Percentiles rank a stretch among this genome's conserved stretches.
These are phyloP conservation scores for Mycena citricolor DNA, from an alignment of 1,284 basidiomycete species.

Conservation along the genomic window DNA sequence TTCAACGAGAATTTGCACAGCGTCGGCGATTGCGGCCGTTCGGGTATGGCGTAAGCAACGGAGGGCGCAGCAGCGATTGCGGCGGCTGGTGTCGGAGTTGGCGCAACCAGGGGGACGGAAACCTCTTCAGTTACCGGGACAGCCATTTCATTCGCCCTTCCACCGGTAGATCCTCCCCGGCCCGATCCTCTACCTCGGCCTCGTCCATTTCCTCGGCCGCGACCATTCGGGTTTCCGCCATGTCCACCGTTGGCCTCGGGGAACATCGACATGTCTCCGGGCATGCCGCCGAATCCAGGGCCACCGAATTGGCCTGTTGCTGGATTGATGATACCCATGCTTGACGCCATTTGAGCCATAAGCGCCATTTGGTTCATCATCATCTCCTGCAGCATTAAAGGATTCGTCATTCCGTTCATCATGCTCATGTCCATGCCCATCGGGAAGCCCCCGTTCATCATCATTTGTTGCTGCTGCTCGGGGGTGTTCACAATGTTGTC, in stretches of 20 bases:
- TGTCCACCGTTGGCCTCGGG: slow-evolving; percentile 35
- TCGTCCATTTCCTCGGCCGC: slow-evolving; percentile 37
- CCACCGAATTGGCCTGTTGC: slow-evolving; percentile 51
- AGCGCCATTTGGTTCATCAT: slow-evolving; percentile 85
- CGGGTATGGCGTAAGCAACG: slow-evolving; percentile 58
- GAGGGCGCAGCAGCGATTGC: slow-evolving; percentile 32
- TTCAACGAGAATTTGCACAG: slow-evolving; percentile 90
- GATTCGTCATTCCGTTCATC: slow-evolving; percentile 68
- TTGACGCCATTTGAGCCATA: slow-evolving; percentile 79
- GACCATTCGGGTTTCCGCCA: slow-evolving; percentile 23
- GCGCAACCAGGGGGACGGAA: slow-evolving; percentile 29
- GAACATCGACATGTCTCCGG: slow-evolving; percentile 54
- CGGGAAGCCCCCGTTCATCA: slow-evolving; percentile 56
- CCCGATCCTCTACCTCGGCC: slow-evolving; percentile 32
- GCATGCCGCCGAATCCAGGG: slow-evolving; percentile 52
- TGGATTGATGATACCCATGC: slow-evolving; percentile 69
- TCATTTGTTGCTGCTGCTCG: slow-evolving; percentile 42
- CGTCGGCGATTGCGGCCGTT: slow-evolving; percentile 78
- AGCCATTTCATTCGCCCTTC: too few species aligned
- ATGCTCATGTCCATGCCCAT: slow-evolving; percentile 48
- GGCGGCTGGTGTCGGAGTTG: slow-evolving; percentile 32
- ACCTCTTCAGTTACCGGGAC: slow-evolving; percentile 26
- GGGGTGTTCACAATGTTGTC: slow-evolving; percentile 73
- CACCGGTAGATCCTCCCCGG: slow-evolving; percentile 39
- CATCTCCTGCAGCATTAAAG: slow-evolving; percentile 76